These are phyloP conservation scores for Fraxinus xanthoxyloides DNA, from an alignment of 305 asterid species.

Conservation along the genomic window DNA sequence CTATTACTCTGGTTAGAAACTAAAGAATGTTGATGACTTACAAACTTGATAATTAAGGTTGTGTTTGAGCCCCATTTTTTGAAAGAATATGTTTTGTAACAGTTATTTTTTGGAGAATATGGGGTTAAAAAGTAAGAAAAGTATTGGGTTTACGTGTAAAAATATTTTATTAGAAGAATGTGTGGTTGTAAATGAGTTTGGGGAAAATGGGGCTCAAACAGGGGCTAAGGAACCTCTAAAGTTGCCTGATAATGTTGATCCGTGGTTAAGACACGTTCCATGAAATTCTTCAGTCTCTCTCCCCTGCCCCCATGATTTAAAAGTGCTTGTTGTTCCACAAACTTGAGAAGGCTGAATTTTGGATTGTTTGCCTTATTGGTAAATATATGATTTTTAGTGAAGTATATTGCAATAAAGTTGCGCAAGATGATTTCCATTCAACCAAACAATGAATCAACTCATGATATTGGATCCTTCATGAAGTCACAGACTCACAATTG, in stretches of 20 bases:
- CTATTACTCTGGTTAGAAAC: background rate
- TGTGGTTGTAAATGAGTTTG: background rate
- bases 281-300: background rate
- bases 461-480: background rate
- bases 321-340: background rate
- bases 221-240: background rate
- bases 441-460: background rate
- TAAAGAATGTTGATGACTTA: background rate
- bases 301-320: background rate
- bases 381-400: background rate
- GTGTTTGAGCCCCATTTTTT: background rate
- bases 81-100: background rate
- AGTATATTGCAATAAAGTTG: background rate
- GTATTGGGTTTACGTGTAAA: background rate
- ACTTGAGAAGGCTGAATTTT: background rate
- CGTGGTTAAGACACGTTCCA: background rate
- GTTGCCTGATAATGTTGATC: background rate
- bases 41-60: background rate
- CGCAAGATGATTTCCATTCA: background rate
- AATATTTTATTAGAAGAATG: background rate
- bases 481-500: background rate
- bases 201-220: background rate
- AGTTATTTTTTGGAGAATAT: background rate
- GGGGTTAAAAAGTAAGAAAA: background rate
- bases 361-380: background rate